Percentiles rank a stretch among this genome's conserved stretches.
These are phyloP conservation scores for Voacanga thouarsii DNA, from an alignment of 257 asterid species.

Conservation along the genomic window DNA sequence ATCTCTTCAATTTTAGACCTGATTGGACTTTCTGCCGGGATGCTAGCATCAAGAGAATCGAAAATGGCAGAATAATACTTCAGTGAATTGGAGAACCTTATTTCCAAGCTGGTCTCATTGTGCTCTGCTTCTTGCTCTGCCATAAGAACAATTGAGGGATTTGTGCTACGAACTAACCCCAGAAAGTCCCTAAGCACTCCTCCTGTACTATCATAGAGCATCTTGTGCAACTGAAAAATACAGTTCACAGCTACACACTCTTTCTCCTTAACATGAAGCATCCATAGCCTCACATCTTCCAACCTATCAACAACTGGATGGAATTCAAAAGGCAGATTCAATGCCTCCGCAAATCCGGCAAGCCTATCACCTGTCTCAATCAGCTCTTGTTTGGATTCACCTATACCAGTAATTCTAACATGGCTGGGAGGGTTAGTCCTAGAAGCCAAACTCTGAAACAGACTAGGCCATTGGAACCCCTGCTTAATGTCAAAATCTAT, in stretches of 20 bases:
- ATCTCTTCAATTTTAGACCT: slow-evolving; percentile 76
- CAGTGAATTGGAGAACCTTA: slow-evolving; percentile 55
- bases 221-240: slow-evolving; percentile 68
- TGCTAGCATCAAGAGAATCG: slow-evolving; percentile 61
- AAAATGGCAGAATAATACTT: slow-evolving; percentile 74
- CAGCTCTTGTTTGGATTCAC: slow-evolving; percentile 86
- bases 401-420: slow-evolving; percentile 82
- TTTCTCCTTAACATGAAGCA: slow-evolving; percentile 93
- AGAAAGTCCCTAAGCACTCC: slow-evolving; percentile 54
- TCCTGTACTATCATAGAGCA: slow-evolving; percentile 63
- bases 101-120: slow-evolving; percentile 49
- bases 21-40: slow-evolving; percentile 47
- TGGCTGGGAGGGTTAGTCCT: slow-evolving; percentile 72
- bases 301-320: slow-evolving; percentile 89
- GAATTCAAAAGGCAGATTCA: slow-evolving; percentile 68
- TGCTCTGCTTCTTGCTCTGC: slow-evolving; percentile 89
- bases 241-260: slow-evolving; percentile 84
- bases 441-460: slow-evolving; percentile 84
- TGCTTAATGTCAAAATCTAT: slow-evolving; percentile 90
- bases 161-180: slow-evolving; percentile 76
- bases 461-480: slow-evolving; percentile 93
- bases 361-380: slow-evolving; percentile 76
- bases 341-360: slow-evolving; percentile 66
- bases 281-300: slow-evolving; percentile 96
- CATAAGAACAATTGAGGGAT: slow-evolving; percentile 52